phyloP scores from a whole-genome alignment of 805 yeast species.

The Kregervanrija pseudodelftensis region DNA sequence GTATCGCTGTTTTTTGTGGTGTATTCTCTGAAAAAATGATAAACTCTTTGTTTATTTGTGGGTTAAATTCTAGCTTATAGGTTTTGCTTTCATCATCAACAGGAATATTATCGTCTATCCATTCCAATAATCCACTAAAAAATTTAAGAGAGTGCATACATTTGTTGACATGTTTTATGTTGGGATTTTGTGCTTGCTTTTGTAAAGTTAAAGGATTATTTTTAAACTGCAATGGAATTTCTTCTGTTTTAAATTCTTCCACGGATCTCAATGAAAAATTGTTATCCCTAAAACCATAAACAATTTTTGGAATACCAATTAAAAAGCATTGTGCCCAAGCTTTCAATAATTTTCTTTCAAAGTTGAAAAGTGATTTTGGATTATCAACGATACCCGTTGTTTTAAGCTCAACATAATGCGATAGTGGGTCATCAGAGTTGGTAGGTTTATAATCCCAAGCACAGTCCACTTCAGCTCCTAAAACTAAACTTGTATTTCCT shows the following conservation, averaged over 20 bases:
- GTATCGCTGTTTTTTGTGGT: constrained; percentile 19
- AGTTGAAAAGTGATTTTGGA: constrained; percentile 50
- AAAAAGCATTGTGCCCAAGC: constrained; percentile 95
- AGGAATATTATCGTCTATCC: constrained; percentile 58
- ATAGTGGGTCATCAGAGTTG: constrained; percentile 38
- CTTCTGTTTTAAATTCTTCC: constrained; percentile 72
- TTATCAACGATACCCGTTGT: constrained; percentile 53
- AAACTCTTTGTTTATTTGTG: constrained; percentile 42
- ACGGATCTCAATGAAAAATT: constrained; percentile 53
- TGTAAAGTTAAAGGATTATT: constrained; percentile 32
- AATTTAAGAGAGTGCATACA: constrained; percentile 79
- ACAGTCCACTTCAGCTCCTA: constrained; percentile 93
- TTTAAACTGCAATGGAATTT: constrained; percentile 65
- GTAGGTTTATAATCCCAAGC: constrained; percentile 71
- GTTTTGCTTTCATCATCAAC: constrained; percentile 42
- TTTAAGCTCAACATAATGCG: constrained; percentile 81
- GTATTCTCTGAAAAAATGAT: constrained; percentile 40
- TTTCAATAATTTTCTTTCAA: constrained; percentile 69
- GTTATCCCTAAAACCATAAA: constrained; percentile 84
- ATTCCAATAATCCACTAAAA: constrained; percentile 77
- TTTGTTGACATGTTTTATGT: constrained; percentile 39
- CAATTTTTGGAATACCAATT: constrained; percentile 71
- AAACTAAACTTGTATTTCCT: constrained; percentile 57
- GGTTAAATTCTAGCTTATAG: constrained; percentile 50
- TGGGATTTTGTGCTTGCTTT: constrained; percentile 28